These are phyloP conservation scores for Suillus variegatus DNA, from an alignment of 768 basidiomycete species.

Conservation along the genomic window DNA sequence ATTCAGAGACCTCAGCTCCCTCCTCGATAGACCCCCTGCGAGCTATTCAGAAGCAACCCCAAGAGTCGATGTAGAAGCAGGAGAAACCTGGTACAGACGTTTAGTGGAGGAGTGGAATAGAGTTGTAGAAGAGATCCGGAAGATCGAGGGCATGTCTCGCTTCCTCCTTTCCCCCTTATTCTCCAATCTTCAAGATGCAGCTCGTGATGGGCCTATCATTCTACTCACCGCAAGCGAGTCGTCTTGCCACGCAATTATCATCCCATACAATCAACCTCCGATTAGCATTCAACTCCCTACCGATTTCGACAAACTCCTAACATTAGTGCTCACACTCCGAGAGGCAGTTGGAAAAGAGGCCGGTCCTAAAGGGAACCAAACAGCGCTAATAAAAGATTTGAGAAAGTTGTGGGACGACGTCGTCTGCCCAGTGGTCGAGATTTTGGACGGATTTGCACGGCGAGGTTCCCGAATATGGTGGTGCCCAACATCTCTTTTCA, in stretches of 20 bases:
- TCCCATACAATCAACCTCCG: background rate
- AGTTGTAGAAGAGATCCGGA: background rate
- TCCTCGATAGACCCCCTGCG: background rate
- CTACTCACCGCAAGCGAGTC: background rate
- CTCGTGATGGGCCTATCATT: background rate
- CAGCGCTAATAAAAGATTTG: background rate
- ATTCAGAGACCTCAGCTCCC: background rate
- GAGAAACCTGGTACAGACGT: background rate
- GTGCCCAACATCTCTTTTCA: background rate
- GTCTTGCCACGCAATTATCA: background rate
- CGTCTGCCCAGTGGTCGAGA: background rate
- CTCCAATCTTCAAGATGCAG: background rate
- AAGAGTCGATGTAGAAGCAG: background rate
- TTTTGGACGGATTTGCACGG: background rate
- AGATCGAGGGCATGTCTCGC: background rate
- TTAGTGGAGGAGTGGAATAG: background rate
- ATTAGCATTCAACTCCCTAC: background rate
- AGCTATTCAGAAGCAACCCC: background rate
- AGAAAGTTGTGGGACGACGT: background rate
- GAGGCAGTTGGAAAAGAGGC: background rate
- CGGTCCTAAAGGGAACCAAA: too few relatives aligned
- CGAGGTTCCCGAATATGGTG: background rate
- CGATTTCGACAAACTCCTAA: background rate
- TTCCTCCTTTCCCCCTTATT: background rate
- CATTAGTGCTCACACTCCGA: background rate